These are phyloP conservation scores for Amborella trichopoda DNA, from an alignment of 164 flowering plant genomes.

Conservation along the genomic window DNA sequence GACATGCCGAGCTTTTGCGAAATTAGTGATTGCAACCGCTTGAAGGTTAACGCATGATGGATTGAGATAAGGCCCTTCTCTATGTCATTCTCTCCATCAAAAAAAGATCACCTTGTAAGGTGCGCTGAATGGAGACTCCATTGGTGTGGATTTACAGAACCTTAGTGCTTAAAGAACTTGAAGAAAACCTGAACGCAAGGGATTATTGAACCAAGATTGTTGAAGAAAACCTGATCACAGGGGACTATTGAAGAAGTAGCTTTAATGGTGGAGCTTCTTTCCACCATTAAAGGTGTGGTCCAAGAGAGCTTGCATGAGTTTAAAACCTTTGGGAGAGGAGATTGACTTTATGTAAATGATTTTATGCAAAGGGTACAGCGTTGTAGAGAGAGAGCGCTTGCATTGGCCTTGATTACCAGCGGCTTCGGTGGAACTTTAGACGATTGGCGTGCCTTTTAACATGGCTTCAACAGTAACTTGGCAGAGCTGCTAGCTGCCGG, in stretches of 20 bases:
- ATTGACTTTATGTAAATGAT: too few species aligned
- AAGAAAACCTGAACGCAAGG: background rate
- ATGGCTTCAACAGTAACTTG: slow-evolving; percentile 65
- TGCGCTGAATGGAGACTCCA: background rate
- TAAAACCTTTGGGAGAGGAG: too few species aligned
- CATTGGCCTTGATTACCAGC: slow-evolving; percentile 29
- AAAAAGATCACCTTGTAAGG: slow-evolving; percentile 40
- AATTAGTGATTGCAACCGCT: slow-evolving; percentile 21
- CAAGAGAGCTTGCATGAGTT: too few species aligned
- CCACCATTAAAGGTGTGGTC: too few species aligned
- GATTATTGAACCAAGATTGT: background rate
- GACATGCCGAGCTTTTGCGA: slow-evolving; percentile 40
- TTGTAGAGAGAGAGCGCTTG: too few species aligned
- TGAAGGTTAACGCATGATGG: slow-evolving; percentile 18
- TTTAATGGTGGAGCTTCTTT: too few species aligned
- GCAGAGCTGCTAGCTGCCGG: slow-evolving; percentile 66
- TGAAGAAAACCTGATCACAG: background rate
- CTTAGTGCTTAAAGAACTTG: background rate
- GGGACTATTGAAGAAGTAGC: slow-evolving; percentile 3
- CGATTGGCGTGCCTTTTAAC: slow-evolving; percentile 40
- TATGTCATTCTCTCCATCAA: slow-evolving; percentile 47
- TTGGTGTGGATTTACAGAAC: background rate
- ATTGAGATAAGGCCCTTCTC: slow-evolving; percentile 30
- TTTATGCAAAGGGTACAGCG: too few species aligned
- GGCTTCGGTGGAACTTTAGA: slow-evolving; percentile 29